Percentiles rank a stretch among this genome's conserved stretches.
These are phyloP conservation scores for Harringtonia aguacate DNA, from an alignment of 2,329 filamentous ascomycete species.

Conservation along the genomic window DNA sequence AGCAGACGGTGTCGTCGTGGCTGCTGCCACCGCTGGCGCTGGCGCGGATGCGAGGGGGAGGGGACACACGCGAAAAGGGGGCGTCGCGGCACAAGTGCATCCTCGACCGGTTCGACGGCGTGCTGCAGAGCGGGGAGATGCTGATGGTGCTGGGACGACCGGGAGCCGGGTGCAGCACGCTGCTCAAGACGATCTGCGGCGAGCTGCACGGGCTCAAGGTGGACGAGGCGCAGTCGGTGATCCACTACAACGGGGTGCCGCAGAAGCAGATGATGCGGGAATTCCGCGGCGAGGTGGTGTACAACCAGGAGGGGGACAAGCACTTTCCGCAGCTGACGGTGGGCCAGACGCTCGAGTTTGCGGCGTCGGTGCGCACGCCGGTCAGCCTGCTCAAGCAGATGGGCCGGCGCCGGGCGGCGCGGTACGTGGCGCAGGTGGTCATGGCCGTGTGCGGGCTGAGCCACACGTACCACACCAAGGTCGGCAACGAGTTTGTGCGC, in stretches of 20 bases:
- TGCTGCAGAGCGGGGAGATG: constrained; percentile 44
- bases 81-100: constrained; percentile 54
- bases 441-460: constrained; percentile 68
- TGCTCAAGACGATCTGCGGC: constrained; percentile 47
- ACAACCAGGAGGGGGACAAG: constrained; percentile 62
- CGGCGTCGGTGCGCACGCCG: constrained; percentile 1
- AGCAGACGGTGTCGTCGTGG: constrained; percentile 54
- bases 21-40: constrained; percentile 35
- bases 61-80: too few species aligned
- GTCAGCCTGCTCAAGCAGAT: constrained; percentile 49
- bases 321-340: constrained; percentile 62
- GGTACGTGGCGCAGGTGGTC: constrained; percentile 57
- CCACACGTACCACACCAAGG: constrained; percentile 63
- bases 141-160: constrained; percentile 47
- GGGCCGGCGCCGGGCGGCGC: constrained; percentile 35
- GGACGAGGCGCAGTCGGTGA: constrained; percentile 33
- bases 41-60: too few species aligned
- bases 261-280: constrained; percentile 42
- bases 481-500: constrained; percentile 65
- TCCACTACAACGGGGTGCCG: constrained; percentile 53
- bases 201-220: constrained; percentile 48
- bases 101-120: constrained; percentile 48
- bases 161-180: constrained; percentile 44
- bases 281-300: constrained; percentile 57
- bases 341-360: constrained; percentile 52